Evolutionary conservation across 2,329 filamentous ascomycete species (phyloP).

Genomic region (Nothomitra cinnamomea): DNA sequence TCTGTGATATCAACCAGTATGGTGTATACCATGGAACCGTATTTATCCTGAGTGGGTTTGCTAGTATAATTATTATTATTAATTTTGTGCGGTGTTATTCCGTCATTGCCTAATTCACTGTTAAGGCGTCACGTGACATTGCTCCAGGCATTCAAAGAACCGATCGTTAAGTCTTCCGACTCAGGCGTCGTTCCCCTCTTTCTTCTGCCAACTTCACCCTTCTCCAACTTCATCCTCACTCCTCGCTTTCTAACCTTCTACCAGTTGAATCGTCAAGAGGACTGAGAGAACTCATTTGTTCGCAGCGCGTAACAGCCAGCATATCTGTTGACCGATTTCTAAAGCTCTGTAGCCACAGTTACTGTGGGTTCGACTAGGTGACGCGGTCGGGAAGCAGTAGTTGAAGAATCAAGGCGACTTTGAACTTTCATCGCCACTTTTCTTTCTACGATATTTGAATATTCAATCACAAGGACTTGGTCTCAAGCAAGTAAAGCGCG

Average conservation of each 20-base stretch:
- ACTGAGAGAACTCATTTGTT: neutral
- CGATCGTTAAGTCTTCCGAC: too few species aligned
- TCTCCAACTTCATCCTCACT: neutral
- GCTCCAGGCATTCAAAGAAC: too few species aligned
- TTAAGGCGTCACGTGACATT: too few species aligned
- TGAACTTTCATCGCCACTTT: constrained; percentile 3
- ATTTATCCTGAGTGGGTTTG: too few species aligned
- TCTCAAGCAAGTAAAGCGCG: constrained; percentile 4
- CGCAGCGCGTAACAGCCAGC: constrained; percentile 3
- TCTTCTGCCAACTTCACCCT: neutral
- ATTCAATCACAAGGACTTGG: constrained; percentile 1
- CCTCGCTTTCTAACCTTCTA: neutral
- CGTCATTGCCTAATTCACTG: too few species aligned
- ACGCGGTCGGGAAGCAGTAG: constrained; percentile 3
- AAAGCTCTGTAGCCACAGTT: constrained; percentile 2
- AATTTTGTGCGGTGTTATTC: too few species aligned
- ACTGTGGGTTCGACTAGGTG: constrained; percentile 1
- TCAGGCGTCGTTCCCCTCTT: constrained; percentile 1
- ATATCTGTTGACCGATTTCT: constrained; percentile 1
- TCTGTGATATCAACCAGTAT: too few species aligned
- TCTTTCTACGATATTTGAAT: constrained; percentile 1
- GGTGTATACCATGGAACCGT: too few species aligned
- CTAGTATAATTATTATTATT: too few species aligned
- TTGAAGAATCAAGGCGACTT: constrained; percentile 2
- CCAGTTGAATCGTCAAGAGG: neutral